Evolutionary conservation across 1,284 basidiomycete genomes (phyloP).

Genomic region (Wallemia hederae): DNA sequence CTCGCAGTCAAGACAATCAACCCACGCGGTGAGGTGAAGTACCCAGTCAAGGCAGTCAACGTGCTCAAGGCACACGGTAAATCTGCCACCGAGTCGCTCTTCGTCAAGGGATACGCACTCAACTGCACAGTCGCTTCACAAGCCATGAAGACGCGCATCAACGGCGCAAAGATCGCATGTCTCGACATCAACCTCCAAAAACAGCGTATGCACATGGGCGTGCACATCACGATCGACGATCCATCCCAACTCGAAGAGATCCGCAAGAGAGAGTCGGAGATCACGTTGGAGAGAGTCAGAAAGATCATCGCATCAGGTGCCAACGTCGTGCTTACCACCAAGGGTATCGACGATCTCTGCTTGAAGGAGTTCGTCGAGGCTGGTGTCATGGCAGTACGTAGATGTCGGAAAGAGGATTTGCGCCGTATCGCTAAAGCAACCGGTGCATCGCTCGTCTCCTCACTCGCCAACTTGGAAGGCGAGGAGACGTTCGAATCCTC

Average conservation of each 20-base stretch:
- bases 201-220: constrained; percentile 86
- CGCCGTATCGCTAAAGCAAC: constrained; percentile 91
- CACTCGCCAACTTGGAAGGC: constrained; percentile 83
- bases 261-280: constrained; percentile 80
- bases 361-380: constrained; percentile 98
- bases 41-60: constrained; percentile 98
- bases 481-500: constrained; percentile 90
- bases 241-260: constrained; percentile 93
- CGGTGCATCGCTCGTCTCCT: constrained; percentile 73
- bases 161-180: constrained; percentile 86
- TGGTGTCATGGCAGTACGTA: constrained; percentile 90
- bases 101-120: constrained; percentile 85
- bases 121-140: constrained; percentile 73
- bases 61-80: constrained; percentile 96
- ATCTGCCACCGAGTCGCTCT: constrained; percentile 79
- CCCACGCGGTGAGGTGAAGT: constrained; percentile 81
- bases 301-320: constrained; percentile 90
- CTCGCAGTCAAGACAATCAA: constrained; percentile 87
- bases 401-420: constrained; percentile 93
- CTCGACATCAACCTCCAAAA: constrained; percentile 96
- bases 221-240: constrained; percentile 92
- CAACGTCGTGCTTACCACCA: constrained; percentile 90
- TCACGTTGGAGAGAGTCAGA: constrained; percentile 78
- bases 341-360: constrained; percentile 94
- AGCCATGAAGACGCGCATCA: constrained; percentile 95